Evolutionary conservation across 768 basidiomycete genomes (phyloP).

Genomic region (Phlegmacium glaucopus): DNA sequence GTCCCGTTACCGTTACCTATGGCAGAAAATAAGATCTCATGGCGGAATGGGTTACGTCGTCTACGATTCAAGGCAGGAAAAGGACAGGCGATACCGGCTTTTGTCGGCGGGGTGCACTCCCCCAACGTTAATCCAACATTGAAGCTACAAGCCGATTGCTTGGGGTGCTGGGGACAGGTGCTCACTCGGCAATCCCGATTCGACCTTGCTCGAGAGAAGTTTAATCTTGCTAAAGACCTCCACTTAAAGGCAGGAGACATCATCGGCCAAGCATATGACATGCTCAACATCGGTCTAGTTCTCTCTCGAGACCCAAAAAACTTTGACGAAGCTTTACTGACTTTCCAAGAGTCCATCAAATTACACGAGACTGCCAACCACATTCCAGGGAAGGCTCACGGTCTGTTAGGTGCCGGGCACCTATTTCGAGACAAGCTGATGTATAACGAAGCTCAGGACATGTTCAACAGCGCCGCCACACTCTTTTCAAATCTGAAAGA

Average conservation of each 20-base stretch:
- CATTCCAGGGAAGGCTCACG: constrained; percentile 19
- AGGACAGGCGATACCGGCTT: not conserved
- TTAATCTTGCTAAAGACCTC: constrained; percentile 17
- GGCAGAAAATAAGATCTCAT: not conserved
- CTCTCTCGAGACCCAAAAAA: constrained; percentile 8
- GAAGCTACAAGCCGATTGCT: constrained; percentile 21
- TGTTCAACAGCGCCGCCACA: constrained; percentile 11
- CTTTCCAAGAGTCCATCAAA: constrained; percentile 12
- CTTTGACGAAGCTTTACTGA: constrained; percentile 9
- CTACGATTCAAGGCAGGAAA: not conserved
- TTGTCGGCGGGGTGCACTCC: too few species aligned
- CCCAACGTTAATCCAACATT: not conserved
- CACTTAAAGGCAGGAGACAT: constrained; percentile 19
- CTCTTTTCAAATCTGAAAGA: constrained; percentile 17
- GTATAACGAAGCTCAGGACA: constrained; percentile 7
- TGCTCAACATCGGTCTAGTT: constrained; percentile 23
- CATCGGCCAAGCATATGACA: constrained; percentile 24
- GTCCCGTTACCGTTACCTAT: not conserved
- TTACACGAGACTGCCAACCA: constrained; percentile 20
- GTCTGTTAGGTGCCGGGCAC: constrained; percentile 22
- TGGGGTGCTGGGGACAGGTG: constrained; percentile 26
- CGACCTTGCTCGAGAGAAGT: constrained; percentile 18
- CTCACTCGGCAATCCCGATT: constrained; percentile 17
- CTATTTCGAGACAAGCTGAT: constrained; percentile 13
- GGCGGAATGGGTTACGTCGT: not conserved